These are phyloP conservation scores for Boehmeria nivea DNA, from an alignment of 306 rosid genomes.

Conservation along the genomic window DNA sequence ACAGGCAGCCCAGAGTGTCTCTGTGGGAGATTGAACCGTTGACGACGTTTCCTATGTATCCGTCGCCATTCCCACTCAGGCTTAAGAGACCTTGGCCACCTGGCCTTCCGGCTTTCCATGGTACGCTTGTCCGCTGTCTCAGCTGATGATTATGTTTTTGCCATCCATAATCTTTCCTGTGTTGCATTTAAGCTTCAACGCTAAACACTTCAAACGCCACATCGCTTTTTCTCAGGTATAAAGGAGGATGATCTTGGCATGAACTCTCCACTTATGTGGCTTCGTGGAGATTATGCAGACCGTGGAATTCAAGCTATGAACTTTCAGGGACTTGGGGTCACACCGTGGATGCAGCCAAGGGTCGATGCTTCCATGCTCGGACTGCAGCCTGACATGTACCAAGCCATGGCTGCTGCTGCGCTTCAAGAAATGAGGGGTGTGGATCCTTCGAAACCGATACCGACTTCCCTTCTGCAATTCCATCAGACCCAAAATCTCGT, in stretches of 20 bases:
- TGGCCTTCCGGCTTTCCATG: constrained; percentile 79
- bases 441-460: constrained; percentile 63
- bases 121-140: constrained; percentile 34
- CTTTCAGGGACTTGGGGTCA: constrained; percentile 72
- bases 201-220: too few relatives aligned
- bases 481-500: constrained; percentile 70
- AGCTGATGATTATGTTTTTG: neutral
- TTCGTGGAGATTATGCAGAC: constrained; percentile 64
- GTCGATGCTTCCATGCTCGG: constrained; percentile 72
- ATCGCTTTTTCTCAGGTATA: constrained; percentile 45
- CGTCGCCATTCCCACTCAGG: constrained; percentile 85
- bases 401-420: constrained; percentile 89
- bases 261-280: constrained; percentile 77
- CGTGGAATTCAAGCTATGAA: constrained; percentile 74
- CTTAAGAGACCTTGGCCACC: constrained; percentile 96
- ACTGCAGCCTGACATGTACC: constrained; percentile 79
- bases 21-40: constrained; percentile 97
- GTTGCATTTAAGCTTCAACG: too few relatives aligned
- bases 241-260: constrained; percentile 80
- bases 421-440: constrained; percentile 78
- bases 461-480: constrained; percentile 66
- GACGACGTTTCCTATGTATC: constrained; percentile 97
- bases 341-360: constrained; percentile 93
- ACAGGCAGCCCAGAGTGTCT: constrained; percentile 94
- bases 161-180: too few relatives aligned